Percentiles rank a stretch among this genome's conserved stretches.
Evolutionary conservation across 176 grass and related monocot species (phyloP).

Genomic region (Paspalum vaginatum): DNA sequence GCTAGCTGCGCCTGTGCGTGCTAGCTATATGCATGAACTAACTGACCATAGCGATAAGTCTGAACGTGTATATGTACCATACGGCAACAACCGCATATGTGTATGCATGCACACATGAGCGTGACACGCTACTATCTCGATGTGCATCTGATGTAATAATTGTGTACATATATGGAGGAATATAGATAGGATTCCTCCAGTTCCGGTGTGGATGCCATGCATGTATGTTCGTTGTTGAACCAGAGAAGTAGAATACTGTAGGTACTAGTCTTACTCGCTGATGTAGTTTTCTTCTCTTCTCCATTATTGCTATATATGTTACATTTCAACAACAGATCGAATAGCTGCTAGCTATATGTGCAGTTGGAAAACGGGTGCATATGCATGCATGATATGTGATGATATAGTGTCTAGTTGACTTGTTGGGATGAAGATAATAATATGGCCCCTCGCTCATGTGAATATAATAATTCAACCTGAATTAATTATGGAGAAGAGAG

Average conservation of each 20-base stretch:
- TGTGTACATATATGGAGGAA: neutral
- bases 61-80: neutral
- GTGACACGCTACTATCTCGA: too few species aligned
- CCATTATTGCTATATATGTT: neutral
- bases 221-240: neutral
- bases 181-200: neutral
- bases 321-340: neutral
- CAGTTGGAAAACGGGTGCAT: neutral
- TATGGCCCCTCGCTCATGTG: neutral
- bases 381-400: neutral
- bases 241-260: neutral
- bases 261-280: neutral
- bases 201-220: neutral
- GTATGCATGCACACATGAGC: neutral
- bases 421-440: neutral
- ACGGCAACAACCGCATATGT: constrained; percentile 3
- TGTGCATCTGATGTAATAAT: neutral
- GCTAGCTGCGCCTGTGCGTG: neutral
- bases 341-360: neutral
- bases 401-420: neutral
- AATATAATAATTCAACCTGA: neutral
- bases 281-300: neutral
- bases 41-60: neutral
- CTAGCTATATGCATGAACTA: neutral
- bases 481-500: neutral